A percentile compares a stretch with the other conserved stretches of the same genome.
Conservation (phyloP, 192 early-diverging fungal genomes). For the Phlyctochytrium bullatum region DNA sequence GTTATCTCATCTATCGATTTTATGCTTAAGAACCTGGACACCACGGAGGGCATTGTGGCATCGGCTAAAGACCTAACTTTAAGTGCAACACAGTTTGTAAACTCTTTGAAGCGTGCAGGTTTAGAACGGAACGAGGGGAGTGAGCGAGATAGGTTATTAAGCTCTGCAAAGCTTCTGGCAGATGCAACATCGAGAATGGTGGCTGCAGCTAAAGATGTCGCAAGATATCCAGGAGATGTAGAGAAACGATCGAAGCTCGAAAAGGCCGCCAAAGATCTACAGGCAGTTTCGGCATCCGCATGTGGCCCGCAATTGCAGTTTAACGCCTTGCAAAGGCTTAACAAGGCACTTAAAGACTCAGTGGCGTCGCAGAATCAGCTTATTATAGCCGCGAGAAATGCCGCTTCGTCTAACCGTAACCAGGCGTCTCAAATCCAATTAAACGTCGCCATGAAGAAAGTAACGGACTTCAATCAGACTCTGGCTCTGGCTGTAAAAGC, state of each 20-base stretch:
- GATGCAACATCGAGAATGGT: constrained; percentile 50
- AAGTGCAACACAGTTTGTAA: constrained; percentile 45
- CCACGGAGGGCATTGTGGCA: constrained; percentile 42
- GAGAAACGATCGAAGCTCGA: constrained; percentile 5
- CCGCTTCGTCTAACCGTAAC: constrained; percentile 49
- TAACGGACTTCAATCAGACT: constrained; percentile 39
- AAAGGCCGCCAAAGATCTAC: constrained; percentile 19
- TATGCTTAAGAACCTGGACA: constrained; percentile 35
- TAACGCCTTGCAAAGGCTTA: constrained; percentile 36
- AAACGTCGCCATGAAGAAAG: constrained; percentile 38
- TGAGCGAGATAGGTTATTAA: constrained; percentile 34
- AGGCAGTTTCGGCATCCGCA: constrained; percentile 18
- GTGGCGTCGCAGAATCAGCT: constrained; percentile 51
- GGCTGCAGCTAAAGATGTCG: constrained; percentile 42
- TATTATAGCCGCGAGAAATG: constrained; percentile 35
- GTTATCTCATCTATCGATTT: constrained; percentile 36
- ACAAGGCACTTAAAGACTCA: constrained; percentile 43
- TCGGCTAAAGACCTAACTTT: constrained; percentile 48
- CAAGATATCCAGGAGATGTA: constrained; percentile 25
- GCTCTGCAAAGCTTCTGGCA: constrained; percentile 36
- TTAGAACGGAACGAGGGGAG: constrained; percentile 27
- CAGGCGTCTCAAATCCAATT: constrained; percentile 51
- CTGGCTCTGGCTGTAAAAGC: constrained; percentile 32
- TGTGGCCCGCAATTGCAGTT: constrained; percentile 36
- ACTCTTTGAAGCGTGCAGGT: constrained; percentile 43